A percentile compares a stretch with the other conserved stretches of the same genome.
phyloP scores from a whole-genome alignment of 2,329 filamentous ascomycete genomes.

The Pestalotiopsis sp. region DNA sequence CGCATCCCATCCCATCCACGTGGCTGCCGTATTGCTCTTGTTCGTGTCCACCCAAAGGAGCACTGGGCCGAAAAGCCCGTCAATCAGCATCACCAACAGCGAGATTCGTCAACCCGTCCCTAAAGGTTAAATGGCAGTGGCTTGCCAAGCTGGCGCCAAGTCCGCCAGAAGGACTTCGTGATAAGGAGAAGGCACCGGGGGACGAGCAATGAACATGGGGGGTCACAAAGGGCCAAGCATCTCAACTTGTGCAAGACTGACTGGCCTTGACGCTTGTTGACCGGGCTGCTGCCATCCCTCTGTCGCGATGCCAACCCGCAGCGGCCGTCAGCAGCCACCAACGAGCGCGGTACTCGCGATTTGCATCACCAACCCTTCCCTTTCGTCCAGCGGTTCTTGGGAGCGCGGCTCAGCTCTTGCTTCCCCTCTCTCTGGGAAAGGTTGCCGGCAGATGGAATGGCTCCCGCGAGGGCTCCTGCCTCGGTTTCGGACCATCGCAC shows the following conservation, averaged over 20 bases:
- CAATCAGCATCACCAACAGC: constrained; percentile 6
- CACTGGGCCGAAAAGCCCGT: constrained; percentile 7
- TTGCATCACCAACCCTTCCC: background rate
- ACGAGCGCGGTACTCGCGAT: background rate
- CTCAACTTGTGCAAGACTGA: background rate
- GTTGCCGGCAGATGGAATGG: background rate
- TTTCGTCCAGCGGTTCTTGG: background rate
- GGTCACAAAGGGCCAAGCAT: background rate
- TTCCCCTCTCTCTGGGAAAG: background rate
- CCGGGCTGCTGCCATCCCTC: background rate
- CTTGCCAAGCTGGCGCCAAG: constrained; percentile 16
- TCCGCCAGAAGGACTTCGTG: background rate
- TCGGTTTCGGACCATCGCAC: background rate
- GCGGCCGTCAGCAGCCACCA: constrained; percentile 1
- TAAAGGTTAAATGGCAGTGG: constrained; percentile 11
- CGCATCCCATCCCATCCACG: constrained; percentile 1
- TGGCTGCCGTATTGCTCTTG: background rate
- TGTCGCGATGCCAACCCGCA: background rate
- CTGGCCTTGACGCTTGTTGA: background rate
- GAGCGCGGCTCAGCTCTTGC: background rate
- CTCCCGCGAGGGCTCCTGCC: too few relatives aligned
- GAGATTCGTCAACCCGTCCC: background rate
- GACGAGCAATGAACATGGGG: background rate
- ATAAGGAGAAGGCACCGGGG: background rate
- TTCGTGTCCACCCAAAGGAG: constrained; percentile 3